phyloP scores from a whole-genome alignment of 495 filamentous ascomycete species.

The Apiosordaria backusii region DNA sequence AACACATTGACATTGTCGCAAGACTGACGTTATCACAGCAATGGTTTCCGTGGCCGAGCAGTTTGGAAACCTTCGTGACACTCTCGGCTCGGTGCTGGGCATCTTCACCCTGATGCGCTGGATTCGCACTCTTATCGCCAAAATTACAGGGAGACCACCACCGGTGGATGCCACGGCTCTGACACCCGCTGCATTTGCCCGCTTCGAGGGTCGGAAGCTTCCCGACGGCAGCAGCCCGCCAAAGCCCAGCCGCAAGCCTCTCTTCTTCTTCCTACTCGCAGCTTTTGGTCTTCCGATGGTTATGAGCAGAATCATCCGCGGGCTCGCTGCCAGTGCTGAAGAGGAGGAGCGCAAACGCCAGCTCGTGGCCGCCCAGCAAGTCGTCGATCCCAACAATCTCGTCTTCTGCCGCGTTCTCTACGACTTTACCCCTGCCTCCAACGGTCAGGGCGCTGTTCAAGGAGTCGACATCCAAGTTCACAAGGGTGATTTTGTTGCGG shows the following conservation, averaged over 20 bases:
- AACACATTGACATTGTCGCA: background rate
- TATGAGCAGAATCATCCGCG: conserved; percentile 88
- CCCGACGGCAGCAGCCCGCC: conserved; percentile 46
- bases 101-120: conserved; percentile 96
- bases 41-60: conserved; percentile 99
- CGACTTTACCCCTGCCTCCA: conserved; percentile 79
- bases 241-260: conserved; percentile 85
- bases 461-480: conserved; percentile 87
- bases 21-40: conserved; percentile 52
- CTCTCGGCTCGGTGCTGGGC: conserved; percentile 90
- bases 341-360: conserved; percentile 66
- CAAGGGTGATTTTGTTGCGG: conserved; percentile 94
- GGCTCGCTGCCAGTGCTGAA: conserved; percentile 77
- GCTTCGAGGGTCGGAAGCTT: conserved; percentile 65
- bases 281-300: conserved; percentile 94
- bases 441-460: conserved; percentile 51
- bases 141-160: conserved; percentile 87
- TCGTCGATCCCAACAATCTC: conserved; percentile 79
- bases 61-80: conserved; percentile 86
- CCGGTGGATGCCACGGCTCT: conserved; percentile 82
- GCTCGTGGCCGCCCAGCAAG: conserved; percentile 41
- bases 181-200: conserved; percentile 83
- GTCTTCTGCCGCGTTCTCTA: conserved; percentile 94
- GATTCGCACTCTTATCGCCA: conserved; percentile 84
- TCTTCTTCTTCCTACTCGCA: conserved; percentile 91